These are phyloP conservation scores for Dactylellina leptospora DNA, from an alignment of 2,329 filamentous ascomycete species.

Conservation along the genomic window DNA sequence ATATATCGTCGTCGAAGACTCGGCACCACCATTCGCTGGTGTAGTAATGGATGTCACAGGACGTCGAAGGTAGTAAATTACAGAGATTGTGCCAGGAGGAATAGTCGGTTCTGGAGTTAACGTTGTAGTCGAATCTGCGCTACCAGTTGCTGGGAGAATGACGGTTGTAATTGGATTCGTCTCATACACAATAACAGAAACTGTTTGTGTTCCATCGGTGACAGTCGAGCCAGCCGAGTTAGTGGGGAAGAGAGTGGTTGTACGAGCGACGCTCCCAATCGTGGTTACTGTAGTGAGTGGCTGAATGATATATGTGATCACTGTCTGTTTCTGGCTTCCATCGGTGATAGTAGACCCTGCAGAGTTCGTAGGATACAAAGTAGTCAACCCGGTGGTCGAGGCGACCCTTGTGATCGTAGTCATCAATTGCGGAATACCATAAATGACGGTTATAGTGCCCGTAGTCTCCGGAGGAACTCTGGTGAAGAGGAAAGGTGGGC, in stretches of 20 bases:
- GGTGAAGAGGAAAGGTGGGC: not conserved
- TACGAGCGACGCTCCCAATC: not conserved
- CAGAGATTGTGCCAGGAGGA: constrained; percentile 5
- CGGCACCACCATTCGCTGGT: not conserved
- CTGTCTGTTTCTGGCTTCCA: not conserved
- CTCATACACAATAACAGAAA: not conserved
- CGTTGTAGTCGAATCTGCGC: not conserved
- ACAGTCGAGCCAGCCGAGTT: not conserved
- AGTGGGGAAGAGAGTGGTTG: constrained; percentile 2
- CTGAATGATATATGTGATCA: not conserved
- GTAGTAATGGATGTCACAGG: not conserved
- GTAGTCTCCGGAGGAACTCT: not conserved
- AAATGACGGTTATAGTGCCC: not conserved
- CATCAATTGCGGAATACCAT: not conserved
- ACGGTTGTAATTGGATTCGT: not conserved
- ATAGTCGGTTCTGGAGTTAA: not conserved
- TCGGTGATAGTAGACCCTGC: not conserved
- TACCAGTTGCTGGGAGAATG: not conserved
- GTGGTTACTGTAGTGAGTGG: constrained; percentile 3
- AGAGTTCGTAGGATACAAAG: not conserved
- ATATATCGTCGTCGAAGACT: constrained; percentile 1
- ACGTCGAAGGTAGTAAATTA: not conserved
- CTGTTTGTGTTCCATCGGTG: not conserved
- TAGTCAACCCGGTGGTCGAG: not conserved
- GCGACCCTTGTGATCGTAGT: not conserved